Base-by-base conservation (phyloP, 2,329 filamentous ascomycete genomes). In the Talaromyces funiculosus region DNA sequence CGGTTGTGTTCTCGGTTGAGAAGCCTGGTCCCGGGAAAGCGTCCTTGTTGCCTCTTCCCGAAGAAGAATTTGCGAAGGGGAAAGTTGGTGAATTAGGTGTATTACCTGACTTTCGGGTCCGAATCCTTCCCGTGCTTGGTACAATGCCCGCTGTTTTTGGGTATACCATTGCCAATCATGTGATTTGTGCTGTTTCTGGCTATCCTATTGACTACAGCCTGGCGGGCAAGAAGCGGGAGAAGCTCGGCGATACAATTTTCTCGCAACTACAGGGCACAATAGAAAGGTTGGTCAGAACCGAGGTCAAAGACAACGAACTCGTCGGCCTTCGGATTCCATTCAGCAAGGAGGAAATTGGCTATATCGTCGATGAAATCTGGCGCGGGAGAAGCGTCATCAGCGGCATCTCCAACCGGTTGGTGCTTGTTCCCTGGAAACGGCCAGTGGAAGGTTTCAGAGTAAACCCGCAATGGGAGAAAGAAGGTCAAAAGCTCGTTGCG, bases 101-200 rank as follows among this genome's bases (percentile, higher is more conserved):
- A 0, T 82, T 99, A 55, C 90, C 92, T 1, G 92, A 96, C 71
- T 99, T 99, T 74, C 84, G 94, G 24, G 90, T 96, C 9, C 84
- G 94, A n/a, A 99, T 99, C 61, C 77, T 99, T 8, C 94, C 94
- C 0, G 94, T 99, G 0, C 78, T 99, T 3, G 94, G 94, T 0
- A 99, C 94, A 0, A 97, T 99, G 92, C 94, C 94, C 0, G 93
- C 94, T 2, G 88, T 97, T 0, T 99, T 99, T 73, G 94, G 94
- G 8, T 89, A 97, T 60, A 90, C 89, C 0, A 85, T 90, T 8
- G 94, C 94, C 3, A 99, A 97, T 75, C 91, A 97, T 71, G 86
- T 97, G 62, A 93, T 99, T 65, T 82, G 96, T 60, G 85, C 86
- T 61, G 84, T 97, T 51, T 76, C 82, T 65, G 90, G 87, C 7